Conservation (phyloP, 2,329 filamentous ascomycete genomes). For the Trichoderma asperellum region DNA sequence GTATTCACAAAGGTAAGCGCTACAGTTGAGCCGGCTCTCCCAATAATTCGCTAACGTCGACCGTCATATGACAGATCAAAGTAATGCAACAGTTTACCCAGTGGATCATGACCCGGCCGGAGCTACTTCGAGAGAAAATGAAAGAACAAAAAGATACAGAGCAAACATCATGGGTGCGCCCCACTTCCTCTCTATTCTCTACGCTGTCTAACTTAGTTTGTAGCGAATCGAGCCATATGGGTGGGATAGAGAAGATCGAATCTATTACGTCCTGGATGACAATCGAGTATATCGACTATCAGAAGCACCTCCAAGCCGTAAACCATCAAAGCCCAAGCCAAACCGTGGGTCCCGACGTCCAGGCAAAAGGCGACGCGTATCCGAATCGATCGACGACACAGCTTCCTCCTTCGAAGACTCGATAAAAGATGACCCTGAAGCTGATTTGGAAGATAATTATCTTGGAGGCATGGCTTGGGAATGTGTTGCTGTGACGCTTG, state of each 20-base stretch:
- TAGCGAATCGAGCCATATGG: slow-evolving; percentile 80
- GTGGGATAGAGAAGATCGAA: slow-evolving; percentile 84
- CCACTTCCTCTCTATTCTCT: neutral
- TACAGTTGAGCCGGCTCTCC: neutral
- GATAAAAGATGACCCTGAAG: slow-evolving; percentile 36
- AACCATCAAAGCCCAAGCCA: slow-evolving; percentile 53
- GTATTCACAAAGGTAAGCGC: slow-evolving; percentile 73
- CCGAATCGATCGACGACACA: slow-evolving; percentile 40
- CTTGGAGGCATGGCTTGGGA: slow-evolving; percentile 85
- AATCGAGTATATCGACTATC: slow-evolving; percentile 88
- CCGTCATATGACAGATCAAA: slow-evolving; percentile 56
- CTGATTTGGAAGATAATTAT: slow-evolving; percentile 58
- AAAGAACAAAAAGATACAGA: slow-evolving; percentile 79
- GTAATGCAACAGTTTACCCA: slow-evolving; percentile 87
- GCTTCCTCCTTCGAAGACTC: slow-evolving; percentile 45
- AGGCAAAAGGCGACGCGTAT: slow-evolving; percentile 72
- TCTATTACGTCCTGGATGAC: slow-evolving; percentile 90
- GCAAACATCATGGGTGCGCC: slow-evolving; percentile 78
- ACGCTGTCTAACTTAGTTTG: slow-evolving; percentile 31
- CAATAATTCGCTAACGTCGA: neutral
- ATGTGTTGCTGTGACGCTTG: slow-evolving; percentile 79
- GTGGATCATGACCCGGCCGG: slow-evolving; percentile 86
- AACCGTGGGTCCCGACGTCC: slow-evolving; percentile 59
- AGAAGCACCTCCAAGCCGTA: slow-evolving; percentile 68
- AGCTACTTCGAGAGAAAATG: slow-evolving; percentile 85